Percentiles rank a stretch among this genome's conserved stretches.
Conservation (phyloP, 2,329 filamentous ascomycete species). For the Xylariaceae sp. region DNA sequence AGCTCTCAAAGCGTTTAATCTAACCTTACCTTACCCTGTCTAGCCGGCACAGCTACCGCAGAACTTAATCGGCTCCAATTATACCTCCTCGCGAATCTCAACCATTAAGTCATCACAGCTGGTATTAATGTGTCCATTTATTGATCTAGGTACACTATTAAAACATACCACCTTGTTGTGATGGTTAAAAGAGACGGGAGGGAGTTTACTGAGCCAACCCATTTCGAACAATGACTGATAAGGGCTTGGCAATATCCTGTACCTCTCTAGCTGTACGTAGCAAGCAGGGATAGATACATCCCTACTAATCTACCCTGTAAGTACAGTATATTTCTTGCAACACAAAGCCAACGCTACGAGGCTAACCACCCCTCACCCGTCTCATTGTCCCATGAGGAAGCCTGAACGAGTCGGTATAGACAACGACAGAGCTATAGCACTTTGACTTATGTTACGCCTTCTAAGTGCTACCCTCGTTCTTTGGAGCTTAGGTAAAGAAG, state of each 20-base stretch:
- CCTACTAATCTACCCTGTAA: background rate
- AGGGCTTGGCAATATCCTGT: slow-evolving; percentile 4
- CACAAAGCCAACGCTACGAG: background rate
- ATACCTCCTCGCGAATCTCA: background rate
- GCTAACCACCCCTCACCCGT: slow-evolving; percentile 3
- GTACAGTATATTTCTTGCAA: slow-evolving; percentile 13
- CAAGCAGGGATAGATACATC: slow-evolving; percentile 23
- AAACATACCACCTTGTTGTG: background rate
- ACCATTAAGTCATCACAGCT: background rate
- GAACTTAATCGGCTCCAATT: background rate
- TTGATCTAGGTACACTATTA: background rate
- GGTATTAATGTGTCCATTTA: background rate
- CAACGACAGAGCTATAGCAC: background rate
- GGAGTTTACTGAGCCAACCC: background rate
- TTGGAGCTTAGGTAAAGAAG: background rate
- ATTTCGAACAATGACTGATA: slow-evolving; percentile 9
- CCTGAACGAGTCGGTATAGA: background rate
- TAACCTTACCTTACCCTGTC: too few species aligned
- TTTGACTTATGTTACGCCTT: background rate
- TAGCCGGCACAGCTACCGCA: slow-evolving; percentile 17
- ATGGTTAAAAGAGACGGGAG: background rate
- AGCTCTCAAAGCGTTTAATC: slow-evolving; percentile 10
- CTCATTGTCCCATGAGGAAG: background rate
- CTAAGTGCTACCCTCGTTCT: background rate
- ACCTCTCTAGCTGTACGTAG: slow-evolving; percentile 13